Conservation (phyloP, 345 rosid species). For the Excoecaria cochinchinensis region DNA sequence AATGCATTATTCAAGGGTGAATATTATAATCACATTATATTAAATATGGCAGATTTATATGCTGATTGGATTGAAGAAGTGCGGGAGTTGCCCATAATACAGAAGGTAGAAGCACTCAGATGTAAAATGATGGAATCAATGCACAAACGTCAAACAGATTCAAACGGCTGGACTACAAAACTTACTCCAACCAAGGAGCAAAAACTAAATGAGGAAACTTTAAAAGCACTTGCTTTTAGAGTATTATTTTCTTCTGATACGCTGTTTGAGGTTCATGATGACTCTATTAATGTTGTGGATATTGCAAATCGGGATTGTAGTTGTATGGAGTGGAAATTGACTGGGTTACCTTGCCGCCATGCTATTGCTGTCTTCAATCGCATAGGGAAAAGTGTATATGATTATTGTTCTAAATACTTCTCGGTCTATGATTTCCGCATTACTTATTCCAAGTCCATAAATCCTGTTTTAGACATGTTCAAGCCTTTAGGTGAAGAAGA, state of each 20-base stretch:
- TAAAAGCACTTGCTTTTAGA: slow-evolving; percentile 44
- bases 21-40: slow-evolving; percentile 55
- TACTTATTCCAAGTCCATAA: slow-evolving; percentile 52
- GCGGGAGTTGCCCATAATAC: slow-evolving; percentile 62
- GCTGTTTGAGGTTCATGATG: slow-evolving; percentile 85
- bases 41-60: slow-evolving; percentile 56
- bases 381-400: slow-evolving; percentile 47
- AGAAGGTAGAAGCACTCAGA: slow-evolving; percentile 54
- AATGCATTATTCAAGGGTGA: slow-evolving; percentile 71
- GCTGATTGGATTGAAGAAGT: slow-evolving; percentile 71
- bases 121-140: slow-evolving; percentile 57
- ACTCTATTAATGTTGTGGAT: slow-evolving; percentile 68
- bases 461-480: slow-evolving; percentile 33
- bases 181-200: slow-evolving; percentile 78
- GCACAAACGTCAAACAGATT: slow-evolving; percentile 38
- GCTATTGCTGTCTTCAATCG: slow-evolving; percentile 72
- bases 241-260: slow-evolving; percentile 78
- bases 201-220: slow-evolving; percentile 53
- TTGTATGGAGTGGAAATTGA: slow-evolving; percentile 68
- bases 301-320: slow-evolving; percentile 58
- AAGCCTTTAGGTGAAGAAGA: slow-evolving; percentile 30
- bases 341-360: slow-evolving; percentile 77
- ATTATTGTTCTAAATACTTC: slow-evolving; percentile 64
- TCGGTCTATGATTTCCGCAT: slow-evolving; percentile 51
- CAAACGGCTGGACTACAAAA: slow-evolving; percentile 54